Percentiles rank a stretch among this genome's conserved stretches.
Evolutionary conservation across 1,139 yeast genomes (phyloP).

Genomic region (Zygoascus meyerae): DNA sequence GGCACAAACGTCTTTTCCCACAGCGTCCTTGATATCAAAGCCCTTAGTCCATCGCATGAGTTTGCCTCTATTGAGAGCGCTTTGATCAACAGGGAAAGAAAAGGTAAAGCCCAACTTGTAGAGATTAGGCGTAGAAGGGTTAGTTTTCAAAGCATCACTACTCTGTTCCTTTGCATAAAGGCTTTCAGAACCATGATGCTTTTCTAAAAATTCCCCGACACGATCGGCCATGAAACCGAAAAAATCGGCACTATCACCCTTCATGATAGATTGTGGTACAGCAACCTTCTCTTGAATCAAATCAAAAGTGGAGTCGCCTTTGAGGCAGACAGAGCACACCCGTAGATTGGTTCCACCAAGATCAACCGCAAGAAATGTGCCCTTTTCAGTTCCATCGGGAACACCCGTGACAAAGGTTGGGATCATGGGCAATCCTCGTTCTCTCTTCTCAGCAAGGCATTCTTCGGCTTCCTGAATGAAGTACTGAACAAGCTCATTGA

Average conservation of each 20-base stretch:
- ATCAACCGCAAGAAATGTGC: conserved; percentile 77
- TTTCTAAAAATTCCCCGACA: conserved; percentile 54
- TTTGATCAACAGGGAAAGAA: conserved; percentile 86
- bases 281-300: conserved; percentile 67
- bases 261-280: conserved; percentile 69
- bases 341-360: conserved; percentile 86
- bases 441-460: conserved; percentile 50
- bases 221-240: conserved; percentile 70
- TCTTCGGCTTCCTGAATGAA: conserved; percentile 57
- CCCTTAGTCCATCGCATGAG: conserved; percentile 96
- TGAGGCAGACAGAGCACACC: conserved; percentile 74
- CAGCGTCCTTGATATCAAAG: conserved; percentile 75
- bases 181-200: conserved; percentile 44
- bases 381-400: conserved; percentile 78
- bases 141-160: conserved; percentile 10
- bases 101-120: conserved; percentile 87
- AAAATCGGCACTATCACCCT: conserved; percentile 49
- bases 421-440: conserved; percentile 72
- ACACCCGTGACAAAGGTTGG: conserved; percentile 76
- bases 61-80: conserved; percentile 68
- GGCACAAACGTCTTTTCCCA: conserved; percentile 74
- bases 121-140: too few relatives aligned
- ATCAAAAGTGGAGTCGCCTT: conserved; percentile 74
- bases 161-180: not conserved
- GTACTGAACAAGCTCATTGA: conserved; percentile 55